Evolutionary conservation across 2,329 filamentous ascomycete species (phyloP), one percentile per base, ranked within the genome.

Genomic region (Botryosphaeria dothidea): DNA sequence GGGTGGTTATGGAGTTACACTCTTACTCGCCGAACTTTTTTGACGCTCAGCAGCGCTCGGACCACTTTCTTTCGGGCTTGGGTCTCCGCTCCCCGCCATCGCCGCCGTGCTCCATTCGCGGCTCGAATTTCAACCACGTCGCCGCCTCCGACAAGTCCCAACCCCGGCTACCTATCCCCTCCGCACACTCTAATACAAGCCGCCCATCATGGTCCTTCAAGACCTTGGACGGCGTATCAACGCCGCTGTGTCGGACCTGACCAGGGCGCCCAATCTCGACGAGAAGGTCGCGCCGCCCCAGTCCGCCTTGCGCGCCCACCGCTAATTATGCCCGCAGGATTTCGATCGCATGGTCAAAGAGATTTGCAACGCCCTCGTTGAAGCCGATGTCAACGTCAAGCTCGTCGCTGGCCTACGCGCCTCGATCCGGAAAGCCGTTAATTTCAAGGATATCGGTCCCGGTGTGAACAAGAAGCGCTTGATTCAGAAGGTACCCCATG

Each of bases 271-370:
- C 69, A 97, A 96, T 75, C 88, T 98, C 71, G 94, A 98, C 77
- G 95, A 99, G 82, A 98, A 98, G 90, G 92, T 90, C 64, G 54
- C 65, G 57, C 23, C 36, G 58, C 57, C 36, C 43, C 48, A 66
- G 65, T 51, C 52, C 27, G 64, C 49, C 23, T 38, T 57, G 51
- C 34, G 21, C 43, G 60, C 52, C 17, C 23, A 23, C 13, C 54
- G 49, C 56, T 84, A 73, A 85, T 75, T 72, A 36, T 65, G 29
- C 60, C 13, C 6, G 34, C 67, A 95, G 92, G 93, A 93, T 46
- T 98, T 99, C 78, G 95, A 99, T 83, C 86, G 86, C 73, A 99
- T 99, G 95, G 86, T 99, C 78, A 98, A 98, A 82, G 93, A 98
- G 81, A 98, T 99, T 74, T 96, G 93, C 78, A 88, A 93, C 69